Evolutionary conservation across 2,329 filamentous ascomycete genomes (phyloP).

Genomic region (Sporothrix curviconia): DNA sequence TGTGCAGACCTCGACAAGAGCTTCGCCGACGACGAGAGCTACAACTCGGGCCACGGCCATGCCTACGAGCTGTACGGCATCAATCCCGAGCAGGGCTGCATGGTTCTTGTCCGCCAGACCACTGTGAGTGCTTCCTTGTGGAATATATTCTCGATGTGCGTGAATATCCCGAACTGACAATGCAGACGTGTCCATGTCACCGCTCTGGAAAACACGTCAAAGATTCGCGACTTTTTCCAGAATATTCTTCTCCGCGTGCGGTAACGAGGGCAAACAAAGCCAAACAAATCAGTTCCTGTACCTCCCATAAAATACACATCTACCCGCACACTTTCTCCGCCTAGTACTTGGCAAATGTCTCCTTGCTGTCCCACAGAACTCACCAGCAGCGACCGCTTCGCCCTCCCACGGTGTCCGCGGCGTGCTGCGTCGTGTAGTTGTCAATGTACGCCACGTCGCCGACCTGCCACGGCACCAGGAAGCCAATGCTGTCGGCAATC

Average conservation of each 20-base stretch:
- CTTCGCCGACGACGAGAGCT: constrained; percentile 49
- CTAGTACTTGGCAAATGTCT: constrained; percentile 4
- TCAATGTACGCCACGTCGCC: constrained; percentile 16
- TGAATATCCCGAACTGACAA: background rate
- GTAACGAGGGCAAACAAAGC: no score
- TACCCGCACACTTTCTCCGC: no score
- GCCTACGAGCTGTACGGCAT: constrained; percentile 52
- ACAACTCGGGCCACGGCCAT: constrained; percentile 48
- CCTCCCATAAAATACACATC: no score
- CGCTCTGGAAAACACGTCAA: background rate
- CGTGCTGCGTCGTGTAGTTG: constrained; percentile 17
- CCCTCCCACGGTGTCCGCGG: constrained; percentile 12
- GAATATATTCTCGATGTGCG: background rate
- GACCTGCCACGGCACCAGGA: constrained; percentile 17
- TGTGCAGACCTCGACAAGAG: constrained; percentile 38
- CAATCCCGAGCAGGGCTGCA: constrained; percentile 32
- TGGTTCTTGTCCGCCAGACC: background rate
- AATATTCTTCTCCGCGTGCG: background rate
- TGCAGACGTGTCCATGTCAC: background rate
- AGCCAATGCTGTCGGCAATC: constrained; percentile 14
- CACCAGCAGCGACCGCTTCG: constrained; percentile 10
- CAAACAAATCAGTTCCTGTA: no score
- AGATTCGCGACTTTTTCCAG: background rate
- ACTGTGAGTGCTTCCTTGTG: background rate
- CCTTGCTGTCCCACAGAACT: constrained; percentile 14